These are phyloP conservation scores for Lentinula edodes DNA, from an alignment of 768 basidiomycete genomes.

Conservation along the genomic window DNA sequence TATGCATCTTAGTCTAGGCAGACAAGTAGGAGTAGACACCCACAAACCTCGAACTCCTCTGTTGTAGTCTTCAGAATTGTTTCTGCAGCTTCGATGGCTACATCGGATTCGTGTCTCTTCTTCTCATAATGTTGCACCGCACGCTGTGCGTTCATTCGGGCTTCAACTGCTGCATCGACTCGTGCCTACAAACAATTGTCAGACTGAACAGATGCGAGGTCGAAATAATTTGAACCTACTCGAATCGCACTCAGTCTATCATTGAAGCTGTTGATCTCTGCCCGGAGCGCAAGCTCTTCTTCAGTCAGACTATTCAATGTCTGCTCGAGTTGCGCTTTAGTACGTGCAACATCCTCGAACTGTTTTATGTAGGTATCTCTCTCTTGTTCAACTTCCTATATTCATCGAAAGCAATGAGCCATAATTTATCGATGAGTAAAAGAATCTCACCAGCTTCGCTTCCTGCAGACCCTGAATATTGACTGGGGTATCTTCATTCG, in stretches of 20 bases:
- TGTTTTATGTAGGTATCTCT: slow-evolving; percentile 44
- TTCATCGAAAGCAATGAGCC: slow-evolving; percentile 5
- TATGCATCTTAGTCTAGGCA: background rate
- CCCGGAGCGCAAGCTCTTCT: slow-evolving; percentile 41
- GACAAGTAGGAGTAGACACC: background rate
- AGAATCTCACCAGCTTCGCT: slow-evolving; percentile 42
- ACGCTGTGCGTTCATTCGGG: slow-evolving; percentile 21
- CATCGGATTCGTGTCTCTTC: slow-evolving; percentile 15
- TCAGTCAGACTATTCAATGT: slow-evolving; percentile 26
- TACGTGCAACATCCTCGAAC: slow-evolving; percentile 36
- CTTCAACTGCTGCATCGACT: slow-evolving; percentile 42
- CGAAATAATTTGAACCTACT: slow-evolving; percentile 30
- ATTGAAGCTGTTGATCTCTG: slow-evolving; percentile 46
- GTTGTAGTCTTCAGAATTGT: slow-evolving; percentile 44
- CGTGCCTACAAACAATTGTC: slow-evolving; percentile 30
- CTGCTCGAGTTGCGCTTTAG: slow-evolving; percentile 42
- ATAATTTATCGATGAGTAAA: background rate
- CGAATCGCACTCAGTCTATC: slow-evolving; percentile 32
- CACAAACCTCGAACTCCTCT: slow-evolving; percentile 56
- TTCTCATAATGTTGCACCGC: slow-evolving; percentile 27
- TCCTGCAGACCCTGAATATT: slow-evolving; percentile 52
- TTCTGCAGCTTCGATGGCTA: slow-evolving; percentile 34
- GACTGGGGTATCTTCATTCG: slow-evolving; percentile 65
- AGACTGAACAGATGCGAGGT: background rate
- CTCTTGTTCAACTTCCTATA: slow-evolving; percentile 51